phyloP scores from a whole-genome alignment of 1,139 yeast genomes.

The Zhuliangozyma blackwelliae region DNA sequence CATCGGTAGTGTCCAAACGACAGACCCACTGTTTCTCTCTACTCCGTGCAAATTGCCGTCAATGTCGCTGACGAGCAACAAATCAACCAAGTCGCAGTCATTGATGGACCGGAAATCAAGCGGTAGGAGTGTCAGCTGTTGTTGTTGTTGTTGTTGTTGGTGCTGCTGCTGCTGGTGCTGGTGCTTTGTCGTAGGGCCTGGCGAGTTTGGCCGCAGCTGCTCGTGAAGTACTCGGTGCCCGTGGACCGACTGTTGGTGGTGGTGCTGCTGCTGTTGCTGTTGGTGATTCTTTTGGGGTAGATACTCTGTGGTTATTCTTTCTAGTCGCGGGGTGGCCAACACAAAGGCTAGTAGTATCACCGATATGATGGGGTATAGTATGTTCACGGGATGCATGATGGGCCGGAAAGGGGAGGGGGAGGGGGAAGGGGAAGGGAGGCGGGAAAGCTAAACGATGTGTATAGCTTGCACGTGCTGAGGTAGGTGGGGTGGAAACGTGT shows the following conservation, averaged over 20 bases:
- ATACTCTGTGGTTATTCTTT: conserved; percentile 15
- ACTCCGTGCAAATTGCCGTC: conserved; percentile 88
- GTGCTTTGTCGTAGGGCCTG: neutral
- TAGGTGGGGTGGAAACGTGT: too few relatives aligned
- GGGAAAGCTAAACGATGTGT: too few relatives aligned
- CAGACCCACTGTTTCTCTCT: conserved; percentile 69
- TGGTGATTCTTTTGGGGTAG: conserved; percentile 8
- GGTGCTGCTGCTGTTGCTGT: conserved; percentile 6
- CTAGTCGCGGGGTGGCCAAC: conserved; percentile 23
- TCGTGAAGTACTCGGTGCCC: neutral
- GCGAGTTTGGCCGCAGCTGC: conserved; percentile 1
- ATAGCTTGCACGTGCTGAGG: too few relatives aligned
- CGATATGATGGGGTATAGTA: conserved; percentile 2
- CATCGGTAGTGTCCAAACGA: conserved; percentile 70
- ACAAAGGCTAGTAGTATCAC: conserved; percentile 6
- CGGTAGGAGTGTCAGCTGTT: conserved; percentile 19
- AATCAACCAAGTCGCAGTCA: conserved; percentile 58
- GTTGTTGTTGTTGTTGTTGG: conserved; percentile 3
- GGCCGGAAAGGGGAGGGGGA: too few relatives aligned
- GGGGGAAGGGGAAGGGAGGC: too few relatives aligned
- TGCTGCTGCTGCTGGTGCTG: too few relatives aligned
- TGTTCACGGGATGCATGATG: too few relatives aligned
- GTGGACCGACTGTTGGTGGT: conserved; percentile 2
- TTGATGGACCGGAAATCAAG: conserved; percentile 38
- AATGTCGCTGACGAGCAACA: conserved; percentile 71